A percentile compares a stretch with the other conserved stretches of the same genome.
Evolutionary conservation across 306 rosid genomes (phyloP).

Genomic region (Vicia villosa): DNA sequence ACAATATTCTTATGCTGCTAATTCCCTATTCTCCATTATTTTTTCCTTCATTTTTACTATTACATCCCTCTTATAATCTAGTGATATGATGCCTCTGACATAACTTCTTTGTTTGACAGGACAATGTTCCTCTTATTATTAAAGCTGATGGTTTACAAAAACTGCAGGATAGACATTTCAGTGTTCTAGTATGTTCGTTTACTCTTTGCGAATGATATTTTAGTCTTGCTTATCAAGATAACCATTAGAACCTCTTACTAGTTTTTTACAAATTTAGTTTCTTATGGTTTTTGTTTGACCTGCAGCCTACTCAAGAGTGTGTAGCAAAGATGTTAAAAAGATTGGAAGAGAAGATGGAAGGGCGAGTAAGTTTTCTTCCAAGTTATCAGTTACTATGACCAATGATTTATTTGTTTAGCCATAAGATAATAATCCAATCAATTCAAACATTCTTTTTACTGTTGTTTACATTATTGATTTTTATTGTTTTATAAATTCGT

Average conservation of each 20-base stretch:
- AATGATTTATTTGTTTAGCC: constrained; percentile 16
- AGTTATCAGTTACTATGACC: constrained; percentile 6
- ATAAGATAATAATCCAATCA: no score
- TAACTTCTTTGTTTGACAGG: constrained; percentile 54
- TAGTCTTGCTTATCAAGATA: not conserved
- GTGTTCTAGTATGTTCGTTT: constrained; percentile 62
- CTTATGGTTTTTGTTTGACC: no score
- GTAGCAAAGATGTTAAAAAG: constrained; percentile 78
- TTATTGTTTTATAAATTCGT: no score
- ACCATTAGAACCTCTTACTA: constrained; percentile 3
- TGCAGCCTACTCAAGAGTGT: constrained; percentile 89
- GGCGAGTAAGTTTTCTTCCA: constrained; percentile 65
- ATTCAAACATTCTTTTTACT: no score
- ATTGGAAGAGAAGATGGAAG: constrained; percentile 83
- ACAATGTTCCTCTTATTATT: constrained; percentile 73
- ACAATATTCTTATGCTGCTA: no score
- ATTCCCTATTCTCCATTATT: no score
- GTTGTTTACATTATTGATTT: no score
- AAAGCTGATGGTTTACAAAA: constrained; percentile 83
- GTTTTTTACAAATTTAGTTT: no score
- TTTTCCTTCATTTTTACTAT: no score
- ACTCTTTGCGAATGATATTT: constrained; percentile 2
- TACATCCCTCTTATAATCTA: no score
- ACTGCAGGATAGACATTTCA: constrained; percentile 73
- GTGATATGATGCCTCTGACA: constrained; percentile 31